These are phyloP conservation scores for Ceratocystis harringtonii DNA, from an alignment of 2,329 filamentous ascomycete species.

Conservation along the genomic window DNA sequence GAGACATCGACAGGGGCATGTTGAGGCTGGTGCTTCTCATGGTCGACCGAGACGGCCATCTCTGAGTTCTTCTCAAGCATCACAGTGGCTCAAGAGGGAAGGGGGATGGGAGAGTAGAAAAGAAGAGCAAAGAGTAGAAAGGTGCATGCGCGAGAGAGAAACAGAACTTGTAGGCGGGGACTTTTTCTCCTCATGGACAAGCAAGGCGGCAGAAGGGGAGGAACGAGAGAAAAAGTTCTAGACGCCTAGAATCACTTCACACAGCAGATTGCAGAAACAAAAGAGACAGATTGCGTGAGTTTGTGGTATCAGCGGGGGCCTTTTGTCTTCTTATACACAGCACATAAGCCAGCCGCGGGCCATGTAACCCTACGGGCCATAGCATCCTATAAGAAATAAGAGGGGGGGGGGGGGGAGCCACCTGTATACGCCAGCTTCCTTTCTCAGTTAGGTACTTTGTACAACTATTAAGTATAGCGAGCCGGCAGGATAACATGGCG, in stretches of 20 bases:
- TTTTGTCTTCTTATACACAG: constrained; percentile 7
- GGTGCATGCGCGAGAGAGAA: neutral
- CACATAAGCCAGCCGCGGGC: neutral
- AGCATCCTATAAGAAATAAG: neutral
- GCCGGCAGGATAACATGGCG: neutral
- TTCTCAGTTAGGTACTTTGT: neutral
- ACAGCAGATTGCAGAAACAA: neutral
- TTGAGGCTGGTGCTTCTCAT: constrained; percentile 13
- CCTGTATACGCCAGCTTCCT: neutral
- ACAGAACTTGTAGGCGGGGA: neutral
- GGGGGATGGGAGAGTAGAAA: neutral
- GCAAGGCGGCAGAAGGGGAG: neutral
- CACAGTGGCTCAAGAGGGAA: neutral
- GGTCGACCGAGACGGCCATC: constrained; percentile 7
- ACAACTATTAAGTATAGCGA: neutral
- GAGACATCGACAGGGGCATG: constrained; percentile 14
- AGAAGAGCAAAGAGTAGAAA: neutral
- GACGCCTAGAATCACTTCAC: neutral
- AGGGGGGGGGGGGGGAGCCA: neutral
- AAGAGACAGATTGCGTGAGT: neutral
- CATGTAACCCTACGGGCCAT: neutral
- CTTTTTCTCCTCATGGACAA: neutral
- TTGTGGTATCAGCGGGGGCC: neutral
- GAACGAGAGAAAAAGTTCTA: neutral
- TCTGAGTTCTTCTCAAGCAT: neutral